phyloP scores from a whole-genome alignment of 2,329 filamentous ascomycete genomes.

The Neofusicoccum kwambonambiense region DNA sequence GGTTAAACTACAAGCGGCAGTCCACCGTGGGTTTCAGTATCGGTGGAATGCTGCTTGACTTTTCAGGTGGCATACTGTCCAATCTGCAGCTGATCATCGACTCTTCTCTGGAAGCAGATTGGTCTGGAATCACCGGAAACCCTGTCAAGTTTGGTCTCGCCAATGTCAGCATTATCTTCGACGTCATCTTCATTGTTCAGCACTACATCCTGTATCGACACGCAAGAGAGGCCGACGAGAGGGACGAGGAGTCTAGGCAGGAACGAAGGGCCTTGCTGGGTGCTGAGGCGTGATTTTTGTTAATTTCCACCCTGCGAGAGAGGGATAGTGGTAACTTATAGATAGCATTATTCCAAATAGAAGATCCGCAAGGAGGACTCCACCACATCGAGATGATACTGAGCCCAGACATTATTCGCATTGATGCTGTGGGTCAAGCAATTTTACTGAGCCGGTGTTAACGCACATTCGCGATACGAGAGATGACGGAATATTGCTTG shows the following conservation, averaged over 20 bases:
- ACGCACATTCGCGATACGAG: neutral
- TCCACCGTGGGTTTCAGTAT: slow-evolving; percentile 91
- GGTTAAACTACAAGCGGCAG: slow-evolving; percentile 78
- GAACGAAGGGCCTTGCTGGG: neutral
- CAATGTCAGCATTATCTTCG: slow-evolving; percentile 83
- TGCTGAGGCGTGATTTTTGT: neutral
- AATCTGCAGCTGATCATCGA: slow-evolving; percentile 81
- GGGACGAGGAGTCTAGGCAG: slow-evolving; percentile 24
- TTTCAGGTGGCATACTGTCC: slow-evolving; percentile 77
- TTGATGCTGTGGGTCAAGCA: neutral
- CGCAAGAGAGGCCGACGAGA: slow-evolving; percentile 27
- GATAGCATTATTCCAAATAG: no score
- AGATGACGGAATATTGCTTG: neutral
- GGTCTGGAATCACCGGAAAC: slow-evolving; percentile 88
- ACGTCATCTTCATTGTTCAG: slow-evolving; percentile 81
- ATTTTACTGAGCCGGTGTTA: neutral
- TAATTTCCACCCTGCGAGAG: no score
- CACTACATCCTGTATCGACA: slow-evolving; percentile 76
- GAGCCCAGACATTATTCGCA: neutral
- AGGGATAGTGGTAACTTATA: no score
- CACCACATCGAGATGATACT: neutral
- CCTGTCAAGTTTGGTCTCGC: slow-evolving; percentile 85
- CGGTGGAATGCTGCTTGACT: slow-evolving; percentile 76
- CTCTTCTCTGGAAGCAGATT: slow-evolving; percentile 78
- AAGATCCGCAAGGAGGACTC: no score